Base-by-base conservation (phyloP, 495 filamentous ascomycete genomes). In the Terfezia boudieri region DNA sequence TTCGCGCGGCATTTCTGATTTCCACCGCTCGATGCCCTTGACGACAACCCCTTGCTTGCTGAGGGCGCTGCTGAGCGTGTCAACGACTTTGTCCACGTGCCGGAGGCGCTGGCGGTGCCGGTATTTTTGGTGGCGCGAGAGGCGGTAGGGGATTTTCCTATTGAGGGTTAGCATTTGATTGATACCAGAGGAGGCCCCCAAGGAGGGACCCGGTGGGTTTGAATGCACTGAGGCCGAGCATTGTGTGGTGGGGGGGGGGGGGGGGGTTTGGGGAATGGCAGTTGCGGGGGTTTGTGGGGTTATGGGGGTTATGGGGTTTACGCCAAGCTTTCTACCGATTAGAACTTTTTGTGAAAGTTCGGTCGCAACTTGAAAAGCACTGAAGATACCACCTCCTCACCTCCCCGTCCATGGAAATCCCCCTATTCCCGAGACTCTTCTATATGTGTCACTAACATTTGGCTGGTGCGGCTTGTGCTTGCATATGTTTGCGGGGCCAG, bases 81-180 rank as follows among this genome's bases (percentile, higher is more conserved):
- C 76, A 51, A 98, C 79, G 17, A 94, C 80, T 8, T 70, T 72
- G 70, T 98, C 90, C 53, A 98, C 89, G 54, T 78, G 76, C 55
- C 81, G 81, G 49, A 98, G 73, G 22, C 90, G 84, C 67, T 82
- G 76, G 55, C 90, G 80, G 56, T 95, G 90, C 36, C 90, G 84
- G 57, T 76, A 76, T 68, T 98, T 98, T 66, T 95, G 90, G 60
- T 80, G 81, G 54, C 72, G 68, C 46, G 90, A 98, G 64, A 98
- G 80, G 51, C 92, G 84, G 86, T 86, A 98, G 55, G 90, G 92
- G 67, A 82, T 88, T 80, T 98, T 98, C 90, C 90, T 95, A 59
- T 41, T 37, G 32, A 5, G 26, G 26, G 26, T 5, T 2, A 5
- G 2, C 5, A 26, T 2, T 26, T 5, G 26, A 5, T 2, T 2